Conservation (phyloP, 2,329 filamentous ascomycete species). For the Juglanconis juglandina region DNA sequence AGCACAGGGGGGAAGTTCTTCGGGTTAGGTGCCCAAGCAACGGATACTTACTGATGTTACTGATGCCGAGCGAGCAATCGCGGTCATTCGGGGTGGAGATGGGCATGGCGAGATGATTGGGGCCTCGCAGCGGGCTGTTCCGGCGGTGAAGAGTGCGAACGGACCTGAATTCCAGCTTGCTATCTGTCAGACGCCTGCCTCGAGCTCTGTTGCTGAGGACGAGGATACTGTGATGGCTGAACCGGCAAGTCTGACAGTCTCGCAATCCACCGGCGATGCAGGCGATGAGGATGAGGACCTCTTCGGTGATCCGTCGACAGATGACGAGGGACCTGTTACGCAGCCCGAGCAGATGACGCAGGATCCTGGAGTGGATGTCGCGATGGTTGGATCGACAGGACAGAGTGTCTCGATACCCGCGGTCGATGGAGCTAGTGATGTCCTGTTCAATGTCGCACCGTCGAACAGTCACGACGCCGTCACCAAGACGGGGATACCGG, state of each 20-base stretch:
- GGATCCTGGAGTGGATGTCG: background rate
- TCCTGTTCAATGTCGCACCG: background rate
- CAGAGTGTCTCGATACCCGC: background rate
- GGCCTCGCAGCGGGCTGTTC: background rate
- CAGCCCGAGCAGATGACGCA: background rate
- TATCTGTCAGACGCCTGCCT: background rate
- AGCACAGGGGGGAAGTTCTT: constrained; percentile 26
- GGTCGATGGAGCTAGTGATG: background rate
- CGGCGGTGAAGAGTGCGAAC: too few species aligned
- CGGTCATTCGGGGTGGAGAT: too few species aligned
- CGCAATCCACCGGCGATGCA: background rate
- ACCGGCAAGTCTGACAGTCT: background rate
- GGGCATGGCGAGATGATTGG: background rate
- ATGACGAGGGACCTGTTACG: too few species aligned
- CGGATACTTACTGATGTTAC: constrained; percentile 1
- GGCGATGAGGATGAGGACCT: background rate
- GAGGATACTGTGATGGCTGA: background rate
- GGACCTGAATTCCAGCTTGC: background rate
- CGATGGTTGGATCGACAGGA: background rate
- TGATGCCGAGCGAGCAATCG: background rate
- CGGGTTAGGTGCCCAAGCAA: constrained; percentile 10
- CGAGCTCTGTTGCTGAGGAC: background rate
- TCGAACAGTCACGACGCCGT: background rate
- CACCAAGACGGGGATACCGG: too few species aligned
- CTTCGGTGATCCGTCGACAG: background rate